phyloP scores from a whole-genome alignment of 345 rosid species.

The Mallotus nudiflorus region DNA sequence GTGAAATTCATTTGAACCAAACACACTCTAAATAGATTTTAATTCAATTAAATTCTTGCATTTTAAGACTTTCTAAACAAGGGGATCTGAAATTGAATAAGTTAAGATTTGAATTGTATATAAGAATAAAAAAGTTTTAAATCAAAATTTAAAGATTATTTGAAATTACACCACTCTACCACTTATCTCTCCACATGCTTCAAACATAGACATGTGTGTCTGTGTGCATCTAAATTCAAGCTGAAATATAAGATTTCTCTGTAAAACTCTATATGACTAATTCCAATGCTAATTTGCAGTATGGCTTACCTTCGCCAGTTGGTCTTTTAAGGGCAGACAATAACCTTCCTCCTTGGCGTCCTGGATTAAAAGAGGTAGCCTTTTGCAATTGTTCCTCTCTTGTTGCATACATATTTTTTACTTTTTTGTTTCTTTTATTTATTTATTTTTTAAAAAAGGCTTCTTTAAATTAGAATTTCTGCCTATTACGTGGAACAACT shows the following conservation, averaged over 20 bases:
- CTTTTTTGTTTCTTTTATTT: neutral
- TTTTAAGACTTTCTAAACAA: too few species aligned
- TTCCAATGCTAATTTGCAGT: conserved; percentile 48
- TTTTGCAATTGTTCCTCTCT: neutral
- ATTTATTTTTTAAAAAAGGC: neutral
- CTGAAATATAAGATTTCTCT: neutral
- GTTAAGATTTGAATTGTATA: neutral
- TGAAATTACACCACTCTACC: neutral
- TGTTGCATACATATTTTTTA: neutral
- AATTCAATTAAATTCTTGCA: too few species aligned
- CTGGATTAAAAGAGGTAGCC: conserved; percentile 77
- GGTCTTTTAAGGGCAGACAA: conserved; percentile 89
- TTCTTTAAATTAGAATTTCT: neutral
- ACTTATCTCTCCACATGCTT: neutral
- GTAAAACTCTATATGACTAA: conserved; percentile 6
- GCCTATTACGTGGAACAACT: neutral
- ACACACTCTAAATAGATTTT: too few species aligned
- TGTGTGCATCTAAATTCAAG: too few species aligned
- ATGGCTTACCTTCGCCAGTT: conserved; percentile 78
- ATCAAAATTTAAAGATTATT: neutral
- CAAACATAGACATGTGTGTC: too few species aligned
- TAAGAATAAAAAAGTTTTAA: too few species aligned
- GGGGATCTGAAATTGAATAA: too few species aligned
- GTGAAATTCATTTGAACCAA: too few species aligned
- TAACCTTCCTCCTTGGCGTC: conserved; percentile 96